Evolutionary conservation across 371 early-diverging fungal species (phyloP).

Genomic region (Actinomortierella wolfii): DNA sequence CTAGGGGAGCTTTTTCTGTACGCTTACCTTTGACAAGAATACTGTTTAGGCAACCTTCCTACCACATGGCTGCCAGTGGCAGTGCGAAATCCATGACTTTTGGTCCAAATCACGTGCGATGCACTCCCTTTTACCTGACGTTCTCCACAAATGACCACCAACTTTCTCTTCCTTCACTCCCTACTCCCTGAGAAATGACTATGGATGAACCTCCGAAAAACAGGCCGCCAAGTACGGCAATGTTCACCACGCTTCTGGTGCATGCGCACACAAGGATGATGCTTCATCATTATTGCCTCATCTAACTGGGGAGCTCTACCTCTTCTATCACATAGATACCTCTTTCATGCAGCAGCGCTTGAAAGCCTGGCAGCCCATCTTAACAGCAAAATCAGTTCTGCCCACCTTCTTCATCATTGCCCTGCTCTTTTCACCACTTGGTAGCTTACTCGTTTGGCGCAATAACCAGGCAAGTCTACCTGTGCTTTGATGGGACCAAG

Average conservation of each 20-base stretch:
- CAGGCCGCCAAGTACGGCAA: constrained; percentile 37
- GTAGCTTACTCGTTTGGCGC: constrained; percentile 76
- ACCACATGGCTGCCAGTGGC: too few relatives aligned
- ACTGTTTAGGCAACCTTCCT: too few relatives aligned
- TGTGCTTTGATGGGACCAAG: not conserved
- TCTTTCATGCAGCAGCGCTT: constrained; percentile 97
- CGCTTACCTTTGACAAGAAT: too few relatives aligned
- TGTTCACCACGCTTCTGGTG: not conserved
- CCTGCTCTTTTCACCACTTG: constrained; percentile 89
- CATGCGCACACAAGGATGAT: not conserved
- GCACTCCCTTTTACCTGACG: too few relatives aligned
- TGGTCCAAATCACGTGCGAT: too few relatives aligned
- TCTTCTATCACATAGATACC: constrained; percentile 63
- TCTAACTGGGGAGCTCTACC: not conserved
- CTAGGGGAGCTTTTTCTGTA: too few relatives aligned
- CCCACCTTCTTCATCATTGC: constrained; percentile 93
- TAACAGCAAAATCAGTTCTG: constrained; percentile 92
- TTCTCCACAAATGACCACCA: not conserved
- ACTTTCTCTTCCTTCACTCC: not conserved
- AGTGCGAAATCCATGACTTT: too few relatives aligned
- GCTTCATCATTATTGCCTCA: not conserved
- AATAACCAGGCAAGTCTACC: constrained; percentile 63
- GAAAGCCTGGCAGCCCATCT: constrained; percentile 97
- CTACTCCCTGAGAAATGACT: not conserved
- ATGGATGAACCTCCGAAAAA: constrained; percentile 44